Evolutionary conservation across 805 yeast genomes (phyloP).

Genomic region (Candida railenensis): DNA sequence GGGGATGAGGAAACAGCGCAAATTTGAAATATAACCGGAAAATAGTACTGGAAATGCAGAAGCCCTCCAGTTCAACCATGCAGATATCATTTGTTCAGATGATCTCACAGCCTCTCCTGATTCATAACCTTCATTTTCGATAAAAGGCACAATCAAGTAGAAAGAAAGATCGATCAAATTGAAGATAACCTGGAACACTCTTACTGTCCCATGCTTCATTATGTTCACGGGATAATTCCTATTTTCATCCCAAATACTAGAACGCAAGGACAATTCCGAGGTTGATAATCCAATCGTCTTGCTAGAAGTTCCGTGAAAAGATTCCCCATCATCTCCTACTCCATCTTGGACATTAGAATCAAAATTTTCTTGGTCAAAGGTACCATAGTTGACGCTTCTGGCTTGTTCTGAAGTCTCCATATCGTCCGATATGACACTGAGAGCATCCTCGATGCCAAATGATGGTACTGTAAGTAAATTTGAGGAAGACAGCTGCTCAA

Average conservation of each 20-base stretch:
- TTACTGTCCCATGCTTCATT: background rate
- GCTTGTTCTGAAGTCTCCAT: background rate
- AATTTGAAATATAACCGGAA: background rate
- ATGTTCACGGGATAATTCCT: background rate
- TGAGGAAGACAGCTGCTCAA: no score
- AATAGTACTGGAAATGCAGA: background rate
- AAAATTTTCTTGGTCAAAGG: background rate
- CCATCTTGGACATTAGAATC: background rate
- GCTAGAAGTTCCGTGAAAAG: background rate
- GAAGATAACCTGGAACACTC: slow-evolving; percentile 1
- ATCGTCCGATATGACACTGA: slow-evolving; percentile 2
- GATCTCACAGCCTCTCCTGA: background rate
- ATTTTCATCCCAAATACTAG: background rate
- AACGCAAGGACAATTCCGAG: slow-evolving; percentile 1
- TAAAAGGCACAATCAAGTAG: slow-evolving; percentile 4
- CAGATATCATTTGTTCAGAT: background rate
- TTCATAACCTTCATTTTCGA: background rate
- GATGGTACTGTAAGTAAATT: background rate
- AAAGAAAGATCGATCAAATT: slow-evolving; percentile 5
- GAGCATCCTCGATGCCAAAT: slow-evolving; percentile 5
- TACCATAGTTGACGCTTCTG: background rate
- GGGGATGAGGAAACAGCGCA: slow-evolving; percentile 1
- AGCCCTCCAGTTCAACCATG: slow-evolving; percentile 2
- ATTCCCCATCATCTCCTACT: background rate
- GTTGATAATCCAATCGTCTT: background rate